Evolutionary conservation across 139 green algal genomes (phyloP).

Genomic region (Yamagishiella unicocca): DNA sequence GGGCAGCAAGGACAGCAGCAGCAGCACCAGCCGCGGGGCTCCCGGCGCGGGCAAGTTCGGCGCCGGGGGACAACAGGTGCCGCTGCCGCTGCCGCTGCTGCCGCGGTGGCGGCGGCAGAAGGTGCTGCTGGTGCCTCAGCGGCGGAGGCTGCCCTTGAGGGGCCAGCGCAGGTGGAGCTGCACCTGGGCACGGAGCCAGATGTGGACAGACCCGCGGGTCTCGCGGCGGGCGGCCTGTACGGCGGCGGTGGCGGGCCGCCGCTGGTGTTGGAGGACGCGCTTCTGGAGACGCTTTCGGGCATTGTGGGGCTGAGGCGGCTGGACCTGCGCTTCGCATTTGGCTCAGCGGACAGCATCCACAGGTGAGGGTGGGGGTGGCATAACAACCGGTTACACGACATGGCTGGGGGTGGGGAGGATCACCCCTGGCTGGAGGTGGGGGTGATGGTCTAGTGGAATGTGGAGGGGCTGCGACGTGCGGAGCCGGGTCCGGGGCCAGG

Average conservation of each 20-base stretch:
- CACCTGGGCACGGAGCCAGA: neutral
- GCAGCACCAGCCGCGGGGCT: neutral
- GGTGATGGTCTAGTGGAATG: no score
- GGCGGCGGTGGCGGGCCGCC: neutral
- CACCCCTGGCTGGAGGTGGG: no score
- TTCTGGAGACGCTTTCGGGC: neutral
- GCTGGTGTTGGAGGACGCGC: neutral
- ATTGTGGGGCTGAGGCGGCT: neutral
- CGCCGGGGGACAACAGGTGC: neutral
- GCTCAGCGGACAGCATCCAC: neutral
- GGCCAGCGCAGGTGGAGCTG: neutral
- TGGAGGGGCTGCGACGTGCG: no score
- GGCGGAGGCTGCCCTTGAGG: neutral
- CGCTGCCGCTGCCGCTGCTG: neutral
- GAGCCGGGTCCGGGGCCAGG: no score
- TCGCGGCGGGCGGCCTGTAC: neutral
- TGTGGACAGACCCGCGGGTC: neutral
- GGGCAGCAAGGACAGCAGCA: neutral
- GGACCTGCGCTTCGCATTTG: neutral
- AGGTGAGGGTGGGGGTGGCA: neutral
- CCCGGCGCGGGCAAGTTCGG: neutral
- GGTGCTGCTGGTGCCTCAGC: neutral
- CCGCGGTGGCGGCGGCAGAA: neutral
- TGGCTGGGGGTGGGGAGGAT: no score
- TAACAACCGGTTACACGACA: no score